A percentile compares a stretch with the other conserved stretches of the same genome.
phyloP scores from a whole-genome alignment of 345 rosid genomes.

The Microcos paniculata region DNA sequence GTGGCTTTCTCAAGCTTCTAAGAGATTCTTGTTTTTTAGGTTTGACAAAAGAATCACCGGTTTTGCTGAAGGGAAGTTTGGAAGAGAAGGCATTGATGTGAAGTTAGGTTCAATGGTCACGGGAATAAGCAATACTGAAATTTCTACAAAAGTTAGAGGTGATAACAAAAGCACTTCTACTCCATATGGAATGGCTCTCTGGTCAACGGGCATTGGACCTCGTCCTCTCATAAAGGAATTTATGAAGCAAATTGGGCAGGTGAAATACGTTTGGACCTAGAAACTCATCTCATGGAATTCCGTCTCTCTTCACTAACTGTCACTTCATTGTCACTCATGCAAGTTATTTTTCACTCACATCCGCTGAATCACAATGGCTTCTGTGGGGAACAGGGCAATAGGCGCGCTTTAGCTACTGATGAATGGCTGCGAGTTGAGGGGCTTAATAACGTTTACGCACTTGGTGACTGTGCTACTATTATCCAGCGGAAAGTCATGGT shows the following conservation, averaged over 20 bases:
- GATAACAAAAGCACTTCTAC: slow-evolving; percentile 54
- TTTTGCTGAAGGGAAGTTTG: slow-evolving; percentile 90
- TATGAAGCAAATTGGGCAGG: slow-evolving; percentile 97
- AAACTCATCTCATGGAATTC: not conserved
- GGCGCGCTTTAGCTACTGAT: slow-evolving; percentile 95
- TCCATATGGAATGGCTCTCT: slow-evolving; percentile 95
- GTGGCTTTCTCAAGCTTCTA: slow-evolving; percentile 1
- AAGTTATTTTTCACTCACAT: not conserved
- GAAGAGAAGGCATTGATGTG: slow-evolving; percentile 88
- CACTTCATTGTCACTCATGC: not conserved
- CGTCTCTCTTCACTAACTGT: not conserved
- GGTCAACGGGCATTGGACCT: slow-evolving; percentile 98
- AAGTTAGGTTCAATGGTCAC: slow-evolving; percentile 93
- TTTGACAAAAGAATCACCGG: slow-evolving; percentile 98
- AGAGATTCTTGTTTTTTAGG: slow-evolving; percentile 42
- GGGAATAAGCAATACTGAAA: slow-evolving; percentile 73
- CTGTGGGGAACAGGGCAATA: slow-evolving; percentile 49
- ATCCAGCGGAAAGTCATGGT: slow-evolving; percentile 83
- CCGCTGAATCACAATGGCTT: not conserved
- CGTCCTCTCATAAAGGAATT: slow-evolving; percentile 80
- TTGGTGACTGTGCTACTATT: slow-evolving; percentile 98
- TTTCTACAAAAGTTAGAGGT: slow-evolving; percentile 69
- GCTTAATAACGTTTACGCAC: slow-evolving; percentile 65
- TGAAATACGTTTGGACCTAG: slow-evolving; percentile 21
- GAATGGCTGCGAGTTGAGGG: slow-evolving; percentile 97